Base-by-base conservation (phyloP, 1,139 yeast genomes). In the Hyphopichia burtonii region DNA sequence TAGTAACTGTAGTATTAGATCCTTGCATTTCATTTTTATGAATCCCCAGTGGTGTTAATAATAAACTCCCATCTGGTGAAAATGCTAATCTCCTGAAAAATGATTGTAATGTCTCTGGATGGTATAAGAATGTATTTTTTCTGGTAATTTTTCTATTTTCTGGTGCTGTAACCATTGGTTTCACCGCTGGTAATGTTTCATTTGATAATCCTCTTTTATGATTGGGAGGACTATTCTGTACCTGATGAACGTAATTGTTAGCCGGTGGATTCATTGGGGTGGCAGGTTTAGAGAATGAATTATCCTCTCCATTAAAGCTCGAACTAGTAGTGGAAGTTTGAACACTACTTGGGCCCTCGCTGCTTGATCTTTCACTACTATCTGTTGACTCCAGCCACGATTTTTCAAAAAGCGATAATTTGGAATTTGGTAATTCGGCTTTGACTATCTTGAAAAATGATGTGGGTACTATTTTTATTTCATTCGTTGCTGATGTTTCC, bases 21-120 rank as follows among this genome's bases (percentile, higher is more conserved):
- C n/a, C n/a, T n/a, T n/a, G n/a, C n/a, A 4, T 30, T 27, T 32
- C 37, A 23, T 39, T 44, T 48, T 68, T 78, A 60, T 70, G 80
- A 16, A 86, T 71, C 0, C 97, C 98, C 40, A 95, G 83, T 0
- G 99, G 96, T 0, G 95, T 81, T 16, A 93, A 65, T 31, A 93
- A 65, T 34, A 93, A 61, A 41, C 76, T 71, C 0, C 99, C 99
- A 61, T 94, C 98, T 0, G 96, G 96, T 0, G 97, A 84, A 56
- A 90, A 89, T 1, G 83, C 64, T 44, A 91, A 70, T 44, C 99
- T 68, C 47, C 99, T 72, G 68, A 93, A 93, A 58, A 94, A 93
- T 2, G 96, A 86, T 43, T 89, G 89, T 30, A 91, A 71, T 0
- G 96, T 82, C 55, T 93, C 99, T 46, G 91, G 82, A 54, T 89